Evolutionary conservation across 352 stramenopile genomes (phyloP).

Genomic region (Phytophthora citricola): DNA sequence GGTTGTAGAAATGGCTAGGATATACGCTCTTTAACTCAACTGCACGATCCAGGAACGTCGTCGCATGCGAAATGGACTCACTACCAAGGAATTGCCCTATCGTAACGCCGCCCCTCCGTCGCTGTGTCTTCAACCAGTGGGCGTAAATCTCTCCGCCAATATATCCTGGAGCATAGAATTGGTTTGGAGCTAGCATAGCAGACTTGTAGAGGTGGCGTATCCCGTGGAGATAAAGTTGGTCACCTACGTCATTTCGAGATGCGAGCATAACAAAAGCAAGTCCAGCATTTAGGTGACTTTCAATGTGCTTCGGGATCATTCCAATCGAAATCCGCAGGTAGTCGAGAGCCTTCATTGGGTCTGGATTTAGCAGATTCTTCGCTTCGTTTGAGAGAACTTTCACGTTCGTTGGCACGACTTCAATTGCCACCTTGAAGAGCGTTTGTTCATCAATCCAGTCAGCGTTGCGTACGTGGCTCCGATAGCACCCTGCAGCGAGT

Average conservation of each 20-base stretch:
- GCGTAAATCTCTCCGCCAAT: constrained; percentile 44
- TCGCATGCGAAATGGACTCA: constrained; percentile 35
- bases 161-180: constrained; percentile 43
- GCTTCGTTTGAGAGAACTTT: constrained; percentile 82
- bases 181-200: constrained; percentile 24
- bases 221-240: constrained; percentile 39
- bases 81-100: constrained; percentile 33
- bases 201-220: constrained; percentile 65
- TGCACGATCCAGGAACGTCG: constrained; percentile 40
- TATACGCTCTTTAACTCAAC: constrained; percentile 36
- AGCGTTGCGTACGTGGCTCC: constrained; percentile 58
- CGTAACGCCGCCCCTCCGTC: constrained; percentile 1
- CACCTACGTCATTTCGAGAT: constrained; percentile 8
- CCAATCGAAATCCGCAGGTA: constrained; percentile 46
- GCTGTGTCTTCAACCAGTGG: constrained; percentile 37
- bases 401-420: constrained; percentile 68
- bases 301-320: constrained; percentile 53
- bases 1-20: constrained; percentile 49
- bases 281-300: constrained; percentile 65
- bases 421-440: constrained; percentile 64
- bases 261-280: constrained; percentile 44
- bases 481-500: constrained; percentile 43
- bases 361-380: constrained; percentile 63
- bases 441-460: constrained; percentile 69
- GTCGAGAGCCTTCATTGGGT: constrained; percentile 45